phyloP scores from a whole-genome alignment of 164 flowering plant species.

The Stephania cephalantha region DNA sequence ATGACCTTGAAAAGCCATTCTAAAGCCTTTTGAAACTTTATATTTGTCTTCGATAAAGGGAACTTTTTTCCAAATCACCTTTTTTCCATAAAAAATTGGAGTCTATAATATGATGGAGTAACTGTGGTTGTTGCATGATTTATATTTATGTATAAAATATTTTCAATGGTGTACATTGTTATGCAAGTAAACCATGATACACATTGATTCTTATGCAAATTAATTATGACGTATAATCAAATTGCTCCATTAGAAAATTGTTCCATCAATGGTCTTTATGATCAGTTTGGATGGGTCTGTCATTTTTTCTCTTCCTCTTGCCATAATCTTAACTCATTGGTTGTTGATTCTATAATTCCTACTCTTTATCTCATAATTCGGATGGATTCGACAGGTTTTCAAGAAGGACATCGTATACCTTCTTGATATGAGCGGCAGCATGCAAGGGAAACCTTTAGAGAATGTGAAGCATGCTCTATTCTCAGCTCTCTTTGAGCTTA shows the following conservation, averaged over 20 bases:
- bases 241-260: neutral
- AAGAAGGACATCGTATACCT: slow-evolving; percentile 66
- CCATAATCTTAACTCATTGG: neutral
- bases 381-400: slow-evolving; percentile 48
- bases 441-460: slow-evolving; percentile 71
- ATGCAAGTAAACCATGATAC: neutral
- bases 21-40: no score
- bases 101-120: no score
- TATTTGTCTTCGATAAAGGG: no score
- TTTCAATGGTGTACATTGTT: no score
- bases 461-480: slow-evolving; percentile 47
- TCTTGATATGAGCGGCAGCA: slow-evolving; percentile 90
- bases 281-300: neutral
- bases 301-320: neutral
- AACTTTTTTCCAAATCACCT: no score
- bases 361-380: neutral
- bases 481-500: slow-evolving; percentile 51
- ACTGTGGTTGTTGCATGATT: no score
- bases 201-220: neutral
- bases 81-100: no score
- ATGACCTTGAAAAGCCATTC: no score
- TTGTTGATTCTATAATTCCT: neutral
- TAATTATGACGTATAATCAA: neutral
- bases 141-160: no score
- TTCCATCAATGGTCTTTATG: neutral